Evolutionary conservation across 2,329 filamentous ascomycete species (phyloP).

Genomic region (Aspergillus fructus): DNA sequence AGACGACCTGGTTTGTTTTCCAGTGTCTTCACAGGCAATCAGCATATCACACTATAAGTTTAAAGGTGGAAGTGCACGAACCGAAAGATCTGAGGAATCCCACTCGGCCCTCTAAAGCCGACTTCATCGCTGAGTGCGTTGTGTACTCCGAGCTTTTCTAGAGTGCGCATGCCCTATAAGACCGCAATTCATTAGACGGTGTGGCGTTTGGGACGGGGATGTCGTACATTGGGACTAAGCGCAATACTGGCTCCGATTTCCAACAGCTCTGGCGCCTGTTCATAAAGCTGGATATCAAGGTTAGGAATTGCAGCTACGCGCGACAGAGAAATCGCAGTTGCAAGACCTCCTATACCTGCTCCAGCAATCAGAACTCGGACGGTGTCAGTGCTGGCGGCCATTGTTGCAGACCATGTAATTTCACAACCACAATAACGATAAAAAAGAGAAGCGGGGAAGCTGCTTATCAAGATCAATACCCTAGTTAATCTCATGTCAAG

Average conservation of each 20-base stretch:
- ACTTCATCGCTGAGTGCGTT: conserved; percentile 46
- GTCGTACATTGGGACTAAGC: conserved; percentile 47
- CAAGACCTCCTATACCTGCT: conserved; percentile 52
- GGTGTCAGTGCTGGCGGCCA: neutral
- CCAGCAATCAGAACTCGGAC: conserved; percentile 50
- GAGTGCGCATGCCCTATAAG: conserved; percentile 47
- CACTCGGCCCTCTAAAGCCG: conserved; percentile 43
- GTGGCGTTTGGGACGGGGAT: neutral
- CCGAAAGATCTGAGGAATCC: conserved; percentile 49
- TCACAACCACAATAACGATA: neutral
- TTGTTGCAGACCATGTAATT: neutral
- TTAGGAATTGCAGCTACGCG: conserved; percentile 15
- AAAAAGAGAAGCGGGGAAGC: neutral
- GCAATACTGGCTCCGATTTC: conserved; percentile 4
- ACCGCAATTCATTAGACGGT: neutral
- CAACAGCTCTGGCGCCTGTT: conserved; percentile 42
- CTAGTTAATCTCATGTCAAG: neutral
- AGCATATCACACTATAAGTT: no score
- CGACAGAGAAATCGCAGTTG: conserved; percentile 47
- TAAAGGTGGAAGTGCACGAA: conserved; percentile 12
- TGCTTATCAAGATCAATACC: neutral
- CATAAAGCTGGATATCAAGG: conserved; percentile 52
- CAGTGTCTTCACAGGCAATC: conserved; percentile 34
- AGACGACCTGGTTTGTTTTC: conserved; percentile 47
- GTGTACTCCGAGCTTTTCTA: conserved; percentile 52